Evolutionary conservation across 306 rosid species (phyloP), one percentile per base, ranked within the genome.

Genomic region (Inga leiocalycina): DNA sequence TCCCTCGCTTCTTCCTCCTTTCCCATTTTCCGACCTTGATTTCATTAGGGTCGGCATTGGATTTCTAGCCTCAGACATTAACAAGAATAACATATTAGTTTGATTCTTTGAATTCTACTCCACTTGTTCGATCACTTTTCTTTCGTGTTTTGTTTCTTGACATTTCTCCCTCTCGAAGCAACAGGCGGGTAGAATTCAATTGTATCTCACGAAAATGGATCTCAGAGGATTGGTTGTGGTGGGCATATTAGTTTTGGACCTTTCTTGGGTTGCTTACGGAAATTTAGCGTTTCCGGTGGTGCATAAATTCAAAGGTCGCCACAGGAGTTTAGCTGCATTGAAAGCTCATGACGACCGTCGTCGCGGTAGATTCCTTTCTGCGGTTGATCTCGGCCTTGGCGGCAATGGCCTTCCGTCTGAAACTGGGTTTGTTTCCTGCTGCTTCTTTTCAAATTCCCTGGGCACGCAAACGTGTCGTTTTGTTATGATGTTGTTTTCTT

Each of bases 391-490:
- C 39, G 70, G 83, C 78, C 84, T 97, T 74, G 99, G 97, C 61
- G 99, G 99, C 79, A 89, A 86, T 84, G 98, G 97, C 12, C 82
- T 72, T 10, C 95, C 98, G 61, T 69, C 92, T 73, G 84, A 86
- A 81, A 76, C 87, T 79, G 99, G 99, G 99, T 97, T 69, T 0
- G 84, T 74, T 56, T 76, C 8, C 35, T n/a, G n/a, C n/a, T 32
- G 43, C 71, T 65, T 13, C 71, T 65, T 65, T 65, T 30, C 27
- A 32, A 35, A 22, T 45, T 46, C 41, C 41, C 12, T 54, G 74
- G 39, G 27, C 52, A 16, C 24, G 41, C 12, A 13, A 39, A 19
- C 16, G 35, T 15, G 39, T 66, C 71, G 10, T 79, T 61, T 27
- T 52, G 19, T 1, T 70, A 11, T n/a, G 30, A n/a, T 59, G n/a